Percentiles rank a stretch among this genome's conserved stretches.
phyloP scores from a whole-genome alignment of 2,329 filamentous ascomycete species.

The Chalara sp. region DNA sequence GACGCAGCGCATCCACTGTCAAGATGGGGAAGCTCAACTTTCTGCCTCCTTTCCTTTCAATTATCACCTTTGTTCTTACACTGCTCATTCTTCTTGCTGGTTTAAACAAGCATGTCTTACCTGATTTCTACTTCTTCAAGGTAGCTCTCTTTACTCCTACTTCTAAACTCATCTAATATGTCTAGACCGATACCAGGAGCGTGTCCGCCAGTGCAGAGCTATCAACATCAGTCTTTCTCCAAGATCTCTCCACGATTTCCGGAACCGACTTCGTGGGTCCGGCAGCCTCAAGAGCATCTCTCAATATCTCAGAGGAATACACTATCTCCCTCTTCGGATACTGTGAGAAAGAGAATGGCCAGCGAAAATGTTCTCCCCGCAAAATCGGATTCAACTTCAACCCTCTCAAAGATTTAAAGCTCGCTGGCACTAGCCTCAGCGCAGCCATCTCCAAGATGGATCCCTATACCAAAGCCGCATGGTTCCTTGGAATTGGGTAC shows the following conservation, averaged over 20 bases:
- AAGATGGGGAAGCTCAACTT: conserved; percentile 1
- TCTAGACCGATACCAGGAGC: conserved; percentile 25
- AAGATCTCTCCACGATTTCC: conserved; percentile 27
- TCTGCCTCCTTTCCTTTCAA: conserved; percentile 12
- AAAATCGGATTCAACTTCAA: conserved; percentile 68
- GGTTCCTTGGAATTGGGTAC: conserved; percentile 76
- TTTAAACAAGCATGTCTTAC: conserved; percentile 17
- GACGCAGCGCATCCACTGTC: not conserved
- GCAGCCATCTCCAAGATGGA: conserved; percentile 62
- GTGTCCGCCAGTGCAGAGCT: conserved; percentile 27
- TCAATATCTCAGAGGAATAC: conserved; percentile 62
- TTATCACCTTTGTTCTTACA: conserved; percentile 13
- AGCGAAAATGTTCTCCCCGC: conserved; percentile 59
- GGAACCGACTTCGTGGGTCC: conserved; percentile 28
- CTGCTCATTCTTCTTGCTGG: conserved; percentile 28
- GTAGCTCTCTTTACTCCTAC: conserved; percentile 14
- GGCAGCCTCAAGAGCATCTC: conserved; percentile 46
- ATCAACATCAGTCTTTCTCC: conserved; percentile 24
- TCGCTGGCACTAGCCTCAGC: conserved; percentile 45
- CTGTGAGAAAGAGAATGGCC: conserved; percentile 51
- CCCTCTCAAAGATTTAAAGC: conserved; percentile 42
- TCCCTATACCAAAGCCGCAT: conserved; percentile 65
- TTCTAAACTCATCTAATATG: not conserved
- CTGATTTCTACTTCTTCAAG: conserved; percentile 27
- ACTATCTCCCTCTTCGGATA: conserved; percentile 77